Evolutionary conservation across 1,139 yeast genomes (phyloP), one percentile per base, ranked within the genome.

Genomic region (Pneumocystis murina): DNA sequence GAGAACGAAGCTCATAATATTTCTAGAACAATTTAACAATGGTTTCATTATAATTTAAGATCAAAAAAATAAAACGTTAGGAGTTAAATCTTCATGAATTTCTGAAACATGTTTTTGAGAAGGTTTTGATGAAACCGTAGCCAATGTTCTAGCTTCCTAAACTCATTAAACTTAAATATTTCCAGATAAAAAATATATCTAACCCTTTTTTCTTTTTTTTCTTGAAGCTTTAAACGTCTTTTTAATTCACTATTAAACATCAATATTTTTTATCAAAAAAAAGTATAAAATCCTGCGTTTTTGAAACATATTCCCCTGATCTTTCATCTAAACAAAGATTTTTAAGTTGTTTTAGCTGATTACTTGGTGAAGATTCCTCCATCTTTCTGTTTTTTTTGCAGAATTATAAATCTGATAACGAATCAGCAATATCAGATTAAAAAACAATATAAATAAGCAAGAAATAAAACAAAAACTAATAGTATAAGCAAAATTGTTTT

Each of bases 271-370:
- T 24, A 48, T 24, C n/a, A 38, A 38, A 48, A 48, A 48, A 48
- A 48, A 24, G 8, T 12, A 12, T 16, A 14, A 12, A 20, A 24
- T 48, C 3, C 16, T 17, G 6, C 55, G 94, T 82, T 80, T 92
- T 92, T 75, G 98, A 92, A 62, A 92, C 96, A 77, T 85, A 87
- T 78, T 92, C 98, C 62, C 97, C 97, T 68, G 97, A 91, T 71
- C 78, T 95, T 67, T 90, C 97, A 75, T 92, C 98, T 71, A 92
- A 80, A 74, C 89, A 84, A 59, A 88, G 84, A 80, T 90, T 91
- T 75, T 88, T 91, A 69, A 89, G 83, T 71, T 83, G 84, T 72
- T 90, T 3, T 48, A 96, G 63, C 94, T 76, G 64, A 80, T 85
- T 73, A 83, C 79, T 67, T 84, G 58, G 10, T 3, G 48, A 40